Conservation (phyloP, 495 filamentous ascomycete genomes). For the Xylaria castorea region DNA sequence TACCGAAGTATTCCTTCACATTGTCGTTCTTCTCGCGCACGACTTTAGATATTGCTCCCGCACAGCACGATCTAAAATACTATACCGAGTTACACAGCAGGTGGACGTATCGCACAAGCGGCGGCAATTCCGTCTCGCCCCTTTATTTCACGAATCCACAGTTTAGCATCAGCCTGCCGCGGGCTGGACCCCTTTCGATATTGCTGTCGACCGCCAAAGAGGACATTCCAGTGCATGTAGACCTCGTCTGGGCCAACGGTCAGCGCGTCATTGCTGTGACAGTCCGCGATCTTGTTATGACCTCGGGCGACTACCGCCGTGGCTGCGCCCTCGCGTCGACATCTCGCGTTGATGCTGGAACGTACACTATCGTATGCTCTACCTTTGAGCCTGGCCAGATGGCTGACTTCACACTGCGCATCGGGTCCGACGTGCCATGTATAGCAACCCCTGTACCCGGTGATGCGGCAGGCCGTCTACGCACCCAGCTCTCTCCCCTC, state of each 20-base stretch:
- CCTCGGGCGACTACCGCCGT: slow-evolving; percentile 83
- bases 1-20: slow-evolving; percentile 77
- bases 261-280: slow-evolving; percentile 70
- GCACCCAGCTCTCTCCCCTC: slow-evolving; percentile 57
- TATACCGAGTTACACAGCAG: slow-evolving; percentile 59
- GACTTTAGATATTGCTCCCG: slow-evolving; percentile 64
- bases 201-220: slow-evolving; percentile 68
- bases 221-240: slow-evolving; percentile 78
- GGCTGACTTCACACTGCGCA: slow-evolving; percentile 75
- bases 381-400: slow-evolving; percentile 83
- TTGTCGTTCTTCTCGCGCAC: slow-evolving; percentile 76
- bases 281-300: slow-evolving; percentile 76
- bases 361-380: slow-evolving; percentile 85
- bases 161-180: slow-evolving; percentile 68
- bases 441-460: slow-evolving; percentile 61
- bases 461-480: slow-evolving; percentile 73
- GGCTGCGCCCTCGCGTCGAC: slow-evolving; percentile 74
- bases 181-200: slow-evolving; percentile 66
- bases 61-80: slow-evolving; percentile 64
- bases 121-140: slow-evolving; percentile 78
- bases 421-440: slow-evolving; percentile 66
- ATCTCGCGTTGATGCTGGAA: slow-evolving; percentile 63
- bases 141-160: slow-evolving; percentile 86
- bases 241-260: slow-evolving; percentile 78
- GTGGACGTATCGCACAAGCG: slow-evolving; percentile 82